phyloP scores from a whole-genome alignment of 306 rosid species.

The Acacia acuminata region DNA sequence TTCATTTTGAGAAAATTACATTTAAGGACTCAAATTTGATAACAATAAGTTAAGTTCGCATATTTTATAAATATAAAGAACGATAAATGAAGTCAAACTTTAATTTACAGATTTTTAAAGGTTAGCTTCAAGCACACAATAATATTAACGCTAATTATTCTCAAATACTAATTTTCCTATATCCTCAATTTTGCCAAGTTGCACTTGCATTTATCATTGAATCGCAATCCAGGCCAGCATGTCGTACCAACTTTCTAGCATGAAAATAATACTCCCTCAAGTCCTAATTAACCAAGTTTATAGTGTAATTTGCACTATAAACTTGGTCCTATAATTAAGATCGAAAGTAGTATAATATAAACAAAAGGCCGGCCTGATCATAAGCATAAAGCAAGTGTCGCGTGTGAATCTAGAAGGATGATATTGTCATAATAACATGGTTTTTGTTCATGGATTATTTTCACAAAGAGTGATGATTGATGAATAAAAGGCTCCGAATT shows the following conservation, averaged over 20 bases:
- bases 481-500: not conserved
- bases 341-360: not conserved
- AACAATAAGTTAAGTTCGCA: not conserved
- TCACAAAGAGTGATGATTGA: not conserved
- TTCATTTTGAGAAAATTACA: not conserved
- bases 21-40: not conserved
- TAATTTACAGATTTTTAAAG: not conserved
- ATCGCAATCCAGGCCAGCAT: too few relatives aligned
- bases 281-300: too few relatives aligned
- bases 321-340: too few relatives aligned
- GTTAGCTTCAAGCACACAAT: not conserved
- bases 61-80: not conserved
- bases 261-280: too few relatives aligned
- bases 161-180: not conserved
- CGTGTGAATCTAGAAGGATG: not conserved
- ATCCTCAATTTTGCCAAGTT: too few relatives aligned
- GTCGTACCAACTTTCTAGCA: too few relatives aligned
- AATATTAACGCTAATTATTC: not conserved
- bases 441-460: not conserved
- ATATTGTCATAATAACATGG: not conserved
- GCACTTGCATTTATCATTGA: too few relatives aligned
- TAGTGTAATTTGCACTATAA: too few relatives aligned
- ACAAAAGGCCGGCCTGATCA: not conserved
- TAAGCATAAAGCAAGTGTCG: not conserved
- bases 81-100: not conserved